phyloP scores from a whole-genome alignment of 352 stramenopile species.

The Pythium sp. region DNA sequence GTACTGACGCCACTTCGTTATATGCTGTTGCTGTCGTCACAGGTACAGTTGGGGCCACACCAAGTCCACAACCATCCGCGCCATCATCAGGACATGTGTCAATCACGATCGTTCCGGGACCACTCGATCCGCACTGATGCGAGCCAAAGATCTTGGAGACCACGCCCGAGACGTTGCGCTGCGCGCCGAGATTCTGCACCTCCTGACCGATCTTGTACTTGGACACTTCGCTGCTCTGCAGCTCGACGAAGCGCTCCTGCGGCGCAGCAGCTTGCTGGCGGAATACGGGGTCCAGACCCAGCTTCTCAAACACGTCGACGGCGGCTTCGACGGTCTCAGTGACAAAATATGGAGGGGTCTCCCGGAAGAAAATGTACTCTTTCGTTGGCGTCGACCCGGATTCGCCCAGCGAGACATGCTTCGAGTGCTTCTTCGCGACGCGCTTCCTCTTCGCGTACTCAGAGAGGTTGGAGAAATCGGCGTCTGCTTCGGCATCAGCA shows the following conservation, averaged over 20 bases:
- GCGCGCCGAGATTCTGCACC: conserved; percentile 45
- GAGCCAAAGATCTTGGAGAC: conserved; percentile 75
- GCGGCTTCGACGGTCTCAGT: conserved; percentile 73
- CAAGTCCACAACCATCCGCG: background rate
- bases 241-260: conserved; percentile 64
- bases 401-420: conserved; percentile 59
- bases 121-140: conserved; percentile 61
- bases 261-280: conserved; percentile 23
- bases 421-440: conserved; percentile 33
- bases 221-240: conserved; percentile 73
- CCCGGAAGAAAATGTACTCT: conserved; percentile 83
- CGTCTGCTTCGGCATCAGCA: conserved; percentile 3
- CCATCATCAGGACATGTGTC: conserved; percentile 40
- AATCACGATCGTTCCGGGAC: conserved; percentile 67
- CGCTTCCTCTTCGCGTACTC: conserved; percentile 58
- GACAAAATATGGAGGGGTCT: conserved; percentile 77
- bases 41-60: background rate
- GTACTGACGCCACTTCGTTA: background rate
- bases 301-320: conserved; percentile 45
- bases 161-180: conserved; percentile 54
- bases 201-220: conserved; percentile 70
- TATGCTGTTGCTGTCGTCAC: background rate
- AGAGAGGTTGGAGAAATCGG: conserved; percentile 29
- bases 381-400: conserved; percentile 63
- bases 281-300: conserved; percentile 47